Conservation (phyloP, 2,329 filamentous ascomycete species). For the Aspergillus calidoustus region DNA sequence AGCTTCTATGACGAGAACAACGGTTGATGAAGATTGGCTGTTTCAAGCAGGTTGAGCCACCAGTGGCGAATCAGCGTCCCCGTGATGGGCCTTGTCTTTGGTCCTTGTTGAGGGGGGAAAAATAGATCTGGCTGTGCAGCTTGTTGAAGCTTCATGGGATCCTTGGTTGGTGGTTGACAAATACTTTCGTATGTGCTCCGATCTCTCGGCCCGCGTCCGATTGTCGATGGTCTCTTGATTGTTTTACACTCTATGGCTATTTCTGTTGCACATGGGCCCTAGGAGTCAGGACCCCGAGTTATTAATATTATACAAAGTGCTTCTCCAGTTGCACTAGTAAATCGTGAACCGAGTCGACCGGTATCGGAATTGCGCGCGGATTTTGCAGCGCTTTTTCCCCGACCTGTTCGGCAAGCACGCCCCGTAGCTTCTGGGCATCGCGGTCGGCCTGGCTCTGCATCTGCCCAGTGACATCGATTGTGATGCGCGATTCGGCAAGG, state of each 20-base stretch:
- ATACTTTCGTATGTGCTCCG: not conserved
- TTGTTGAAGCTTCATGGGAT: conserved; percentile 5
- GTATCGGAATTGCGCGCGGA: conserved; percentile 41
- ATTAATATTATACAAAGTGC: conserved; percentile 41
- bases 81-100: conserved; percentile 8
- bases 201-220: not conserved
- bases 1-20: conserved; percentile 6
- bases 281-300: not conserved
- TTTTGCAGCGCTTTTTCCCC: conserved; percentile 37
- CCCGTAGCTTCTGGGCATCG: conserved; percentile 31
- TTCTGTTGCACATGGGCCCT: conserved; percentile 6
- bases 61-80: conserved; percentile 14
- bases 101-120: not conserved
- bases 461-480: conserved; percentile 47
- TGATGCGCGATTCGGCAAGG: conserved; percentile 61
- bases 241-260: not conserved
- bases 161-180: conserved; percentile 10
- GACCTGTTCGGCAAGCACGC: conserved; percentile 31
- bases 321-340: conserved; percentile 44
- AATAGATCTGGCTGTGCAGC: not conserved
- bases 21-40: not conserved
- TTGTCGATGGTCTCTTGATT: not conserved
- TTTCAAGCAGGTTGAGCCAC: conserved; percentile 16
- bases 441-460: conserved; percentile 46
- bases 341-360: conserved; percentile 42